These are phyloP conservation scores for Pyrenophora seminiperda DNA, from an alignment of 2,329 filamentous ascomycete genomes.

Conservation along the genomic window DNA sequence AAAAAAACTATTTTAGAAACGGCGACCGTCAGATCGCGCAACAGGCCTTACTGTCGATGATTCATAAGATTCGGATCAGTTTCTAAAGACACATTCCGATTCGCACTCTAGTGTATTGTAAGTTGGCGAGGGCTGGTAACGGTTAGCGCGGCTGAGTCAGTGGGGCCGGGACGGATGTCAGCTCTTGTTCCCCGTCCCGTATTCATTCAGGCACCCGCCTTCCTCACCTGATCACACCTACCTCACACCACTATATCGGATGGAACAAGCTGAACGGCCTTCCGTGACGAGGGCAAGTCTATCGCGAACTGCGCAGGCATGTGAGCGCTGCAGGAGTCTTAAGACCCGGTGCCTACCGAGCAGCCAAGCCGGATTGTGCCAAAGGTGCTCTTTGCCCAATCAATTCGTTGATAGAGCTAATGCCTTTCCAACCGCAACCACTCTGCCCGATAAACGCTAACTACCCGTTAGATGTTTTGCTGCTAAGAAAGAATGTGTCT, in stretches of 20 bases:
- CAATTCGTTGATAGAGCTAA: background rate
- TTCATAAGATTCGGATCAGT: no score
- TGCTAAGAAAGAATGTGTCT: slow-evolving; percentile 36
- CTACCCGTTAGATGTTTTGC: slow-evolving; percentile 27
- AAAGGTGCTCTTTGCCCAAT: slow-evolving; percentile 29
- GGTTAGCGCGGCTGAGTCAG: slow-evolving; percentile 6
- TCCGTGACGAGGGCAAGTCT: slow-evolving; percentile 15
- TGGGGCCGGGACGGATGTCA: slow-evolving; percentile 7
- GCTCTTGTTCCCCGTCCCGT: slow-evolving; percentile 16
- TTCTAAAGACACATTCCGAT: no score
- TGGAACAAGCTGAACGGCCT: slow-evolving; percentile 33
- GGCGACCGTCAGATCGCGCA: no score
- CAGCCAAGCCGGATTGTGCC: slow-evolving; percentile 33
- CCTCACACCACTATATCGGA: slow-evolving; percentile 14
- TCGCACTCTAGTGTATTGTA: no score
- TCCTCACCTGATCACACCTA: background rate
- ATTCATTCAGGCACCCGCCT: background rate
- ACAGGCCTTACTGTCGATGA: no score
- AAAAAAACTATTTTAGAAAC: no score
- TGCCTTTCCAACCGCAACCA: background rate
- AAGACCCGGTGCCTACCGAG: slow-evolving; percentile 45
- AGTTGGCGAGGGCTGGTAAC: background rate
- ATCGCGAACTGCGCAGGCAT: slow-evolving; percentile 38
- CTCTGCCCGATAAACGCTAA: slow-evolving; percentile 3
- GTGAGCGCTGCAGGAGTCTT: slow-evolving; percentile 41